These are phyloP conservation scores for Pyrenophora seminiperda DNA, from an alignment of 2,329 filamentous ascomycete species.

Conservation along the genomic window DNA sequence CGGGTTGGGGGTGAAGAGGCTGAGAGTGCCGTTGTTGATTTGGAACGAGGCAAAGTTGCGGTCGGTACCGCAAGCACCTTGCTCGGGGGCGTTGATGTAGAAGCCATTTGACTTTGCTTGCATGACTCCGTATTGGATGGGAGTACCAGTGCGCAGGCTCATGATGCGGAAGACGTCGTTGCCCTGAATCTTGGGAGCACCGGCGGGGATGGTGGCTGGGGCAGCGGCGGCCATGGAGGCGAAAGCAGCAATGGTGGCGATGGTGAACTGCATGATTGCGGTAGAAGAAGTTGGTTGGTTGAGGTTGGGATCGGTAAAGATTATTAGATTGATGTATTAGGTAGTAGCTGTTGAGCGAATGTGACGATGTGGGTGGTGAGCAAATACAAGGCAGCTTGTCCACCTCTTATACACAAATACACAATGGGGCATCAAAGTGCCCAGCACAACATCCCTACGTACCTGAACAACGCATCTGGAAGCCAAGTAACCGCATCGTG, in stretches of 20 bases:
- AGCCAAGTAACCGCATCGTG: too few relatives aligned
- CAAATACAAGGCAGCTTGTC: too few relatives aligned
- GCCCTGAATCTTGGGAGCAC: conserved; percentile 29
- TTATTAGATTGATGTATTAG: too few relatives aligned
- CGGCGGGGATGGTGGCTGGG: conserved; percentile 34
- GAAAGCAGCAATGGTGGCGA: conserved; percentile 26
- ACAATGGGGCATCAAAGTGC: too few relatives aligned
- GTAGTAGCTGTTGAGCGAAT: too few relatives aligned
- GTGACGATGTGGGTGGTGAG: too few relatives aligned
- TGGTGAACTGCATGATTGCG: conserved; percentile 44
- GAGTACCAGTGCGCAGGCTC: conserved; percentile 56
- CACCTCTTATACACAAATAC: too few relatives aligned
- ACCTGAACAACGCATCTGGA: too few relatives aligned
- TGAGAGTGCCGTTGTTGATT: conserved; percentile 52
- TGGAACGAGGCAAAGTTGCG: conserved; percentile 57
- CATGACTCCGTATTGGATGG: conserved; percentile 55
- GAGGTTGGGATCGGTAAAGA: too few relatives aligned
- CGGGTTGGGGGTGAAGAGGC: conserved; percentile 54
- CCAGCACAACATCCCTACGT: too few relatives aligned
- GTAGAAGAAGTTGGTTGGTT: too few relatives aligned
- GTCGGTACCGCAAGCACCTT: conserved; percentile 44
- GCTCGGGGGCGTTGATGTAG: conserved; percentile 49
- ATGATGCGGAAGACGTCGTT: conserved; percentile 56
- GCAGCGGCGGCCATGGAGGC: conserved; percentile 30
- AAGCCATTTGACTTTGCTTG: conserved; percentile 55